These are phyloP conservation scores for Calocybe gambosa DNA, from an alignment of 1,284 basidiomycete genomes.

Conservation along the genomic window DNA sequence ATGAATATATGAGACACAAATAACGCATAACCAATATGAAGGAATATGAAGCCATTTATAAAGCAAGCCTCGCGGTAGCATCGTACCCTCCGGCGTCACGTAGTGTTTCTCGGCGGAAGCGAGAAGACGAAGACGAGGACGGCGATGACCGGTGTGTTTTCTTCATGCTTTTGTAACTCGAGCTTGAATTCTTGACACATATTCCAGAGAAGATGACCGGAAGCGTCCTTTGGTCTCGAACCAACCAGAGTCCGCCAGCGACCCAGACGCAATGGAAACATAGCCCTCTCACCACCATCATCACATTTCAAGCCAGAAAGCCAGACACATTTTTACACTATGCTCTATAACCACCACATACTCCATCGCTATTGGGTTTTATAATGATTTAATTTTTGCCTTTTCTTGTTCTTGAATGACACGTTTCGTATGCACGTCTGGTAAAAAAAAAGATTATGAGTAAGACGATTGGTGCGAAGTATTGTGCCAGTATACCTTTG, in stretches of 20 bases:
- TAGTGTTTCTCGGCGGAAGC: conserved; percentile 53
- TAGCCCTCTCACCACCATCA: conserved; percentile 18
- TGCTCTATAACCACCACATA: neutral
- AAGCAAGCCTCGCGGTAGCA: conserved; percentile 61
- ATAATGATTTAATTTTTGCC: conserved; percentile 73
- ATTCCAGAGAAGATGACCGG: conserved; percentile 42
- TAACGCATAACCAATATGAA: conserved; percentile 23
- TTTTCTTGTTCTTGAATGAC: conserved; percentile 78
- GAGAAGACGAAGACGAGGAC: conserved; percentile 61
- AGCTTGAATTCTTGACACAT: conserved; percentile 1
- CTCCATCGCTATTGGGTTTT: conserved; percentile 18
- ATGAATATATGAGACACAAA: neutral
- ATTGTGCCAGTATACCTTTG: conserved; percentile 46
- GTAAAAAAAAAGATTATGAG: neutral
- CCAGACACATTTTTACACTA: neutral
- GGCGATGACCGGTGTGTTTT: conserved; percentile 43
- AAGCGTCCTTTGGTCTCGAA: conserved; percentile 40
- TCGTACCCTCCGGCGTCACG: conserved; percentile 42
- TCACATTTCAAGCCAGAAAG: too few species aligned
- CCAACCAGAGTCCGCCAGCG: conserved; percentile 25
- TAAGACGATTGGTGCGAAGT: conserved; percentile 3
- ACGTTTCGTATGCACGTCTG: conserved; percentile 74
- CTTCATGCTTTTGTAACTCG: conserved; percentile 5
- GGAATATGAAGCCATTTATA: conserved; percentile 90
- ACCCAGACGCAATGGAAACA: conserved; percentile 49